Base-by-base conservation (phyloP, 768 basidiomycete species). In the Mycena rosella region DNA sequence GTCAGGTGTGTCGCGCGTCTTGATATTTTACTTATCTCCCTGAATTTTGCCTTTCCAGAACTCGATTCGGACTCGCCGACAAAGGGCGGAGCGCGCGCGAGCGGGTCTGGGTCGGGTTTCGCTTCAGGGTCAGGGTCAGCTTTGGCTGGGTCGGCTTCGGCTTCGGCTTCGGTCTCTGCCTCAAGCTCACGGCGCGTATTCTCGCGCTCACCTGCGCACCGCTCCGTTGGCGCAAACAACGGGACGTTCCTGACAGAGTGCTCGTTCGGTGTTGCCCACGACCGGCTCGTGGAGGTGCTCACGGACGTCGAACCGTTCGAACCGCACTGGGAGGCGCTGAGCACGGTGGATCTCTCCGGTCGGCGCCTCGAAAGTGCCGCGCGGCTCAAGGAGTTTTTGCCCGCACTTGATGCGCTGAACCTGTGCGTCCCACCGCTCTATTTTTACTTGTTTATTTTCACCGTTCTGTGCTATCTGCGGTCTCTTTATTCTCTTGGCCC, bases 241-340 rank as follows among this genome's bases (percentile, higher is more conserved):
- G 84, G 76, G 47, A 86, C 87, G 7, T 87, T 97, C 82, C 83
- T 99, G 69, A 99, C 97, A 14, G 96, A 99, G 76, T 98, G 96
- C 76, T 98, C 96, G 45, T 99, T 99, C 76, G 95, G 89, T 18
- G 90, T 98, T 48, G 88, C 96, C n/a, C 94, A 95, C 73, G 97
- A 98, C 76, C 87, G 88, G 49, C 87, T 99, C 7, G 92, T 99
- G 2, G 89, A 94, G 77, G 90, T 94, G 73, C 95, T 99, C 75
- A 98, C 96, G 47, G 96, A 98, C 74, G 89, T 96, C 15, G 92
- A 96, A 75, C 96, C 96, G 22, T 98, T 94, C 78, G 95, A 96
- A 75, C 96, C 96, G 26, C 86, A 94, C 75, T 99, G 98, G 98
- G 96, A 98, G 73, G 83, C 87, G 44, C 80, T 99, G 65, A 82